Base-by-base conservation (phyloP, 2,329 filamentous ascomycete genomes). In the Endocalyx cinctus region DNA sequence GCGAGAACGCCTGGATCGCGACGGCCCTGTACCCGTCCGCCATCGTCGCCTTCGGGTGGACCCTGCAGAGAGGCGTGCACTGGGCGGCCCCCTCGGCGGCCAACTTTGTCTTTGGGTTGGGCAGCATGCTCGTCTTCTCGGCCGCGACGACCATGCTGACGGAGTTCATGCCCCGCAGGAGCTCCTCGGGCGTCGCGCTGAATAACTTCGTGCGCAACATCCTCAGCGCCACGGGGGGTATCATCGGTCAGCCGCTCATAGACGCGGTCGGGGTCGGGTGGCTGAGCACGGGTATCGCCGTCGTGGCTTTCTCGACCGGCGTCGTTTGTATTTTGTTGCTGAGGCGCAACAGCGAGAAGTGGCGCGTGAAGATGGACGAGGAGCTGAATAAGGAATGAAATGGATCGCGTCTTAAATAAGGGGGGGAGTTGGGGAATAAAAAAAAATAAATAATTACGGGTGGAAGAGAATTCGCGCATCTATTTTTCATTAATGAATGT, bases 121-220 rank as follows among this genome's bases (percentile, higher is more conserved):
- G 82, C 3, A 82, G 74, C 19, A 92, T 94, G 87, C 68, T 92
- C 4, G 79, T 88, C 18, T 88, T 86, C 60, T 73, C 77, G 30
- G 72, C 78, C 46, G 70, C 77, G 0, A 88, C 84, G 0, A 92
- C 87, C 0, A 88, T 92, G 83, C 66, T 92, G 45, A 90, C 86
- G 0, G 86, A 92, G 52, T 88, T 90, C 52, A 82, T 90, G 69
- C 84, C 84, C 11, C 71, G 76, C 26, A 70, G 73, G 42, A 82
- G 80, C 31, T 84, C 79, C 4, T 75, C 75, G 10, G 85, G 84
- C 1, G 83, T 90, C 4, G 87, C 86, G 0, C 67, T 89, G 27
- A 89, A 90, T 58, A 90, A 90, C 54, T 86, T 90, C 50, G 69
- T 86, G 32, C 68, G 86, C 29, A 92, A 90, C 47, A 85, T 88